phyloP scores from a whole-genome alignment of 495 filamentous ascomycete genomes.

The Annulohypoxylon bovei region DNA sequence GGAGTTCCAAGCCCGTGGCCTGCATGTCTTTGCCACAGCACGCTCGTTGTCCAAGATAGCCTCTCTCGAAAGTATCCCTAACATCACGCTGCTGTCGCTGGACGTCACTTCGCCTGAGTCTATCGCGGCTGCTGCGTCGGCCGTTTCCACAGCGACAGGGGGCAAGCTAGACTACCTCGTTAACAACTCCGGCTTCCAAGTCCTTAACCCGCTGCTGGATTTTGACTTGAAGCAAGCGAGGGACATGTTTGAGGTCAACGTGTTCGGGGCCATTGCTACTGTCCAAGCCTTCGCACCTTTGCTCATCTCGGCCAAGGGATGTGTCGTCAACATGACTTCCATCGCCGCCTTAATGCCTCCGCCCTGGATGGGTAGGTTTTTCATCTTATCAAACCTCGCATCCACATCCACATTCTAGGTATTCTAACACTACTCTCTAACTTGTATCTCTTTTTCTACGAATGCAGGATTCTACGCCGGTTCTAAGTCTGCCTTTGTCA shows the following conservation, averaged over 20 bases:
- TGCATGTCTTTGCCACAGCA: conserved; percentile 55
- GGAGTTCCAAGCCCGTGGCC: conserved; percentile 48
- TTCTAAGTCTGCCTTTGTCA: not conserved
- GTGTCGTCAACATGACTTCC: not conserved
- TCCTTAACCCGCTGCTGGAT: not conserved
- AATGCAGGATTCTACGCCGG: not conserved
- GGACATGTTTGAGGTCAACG: not conserved
- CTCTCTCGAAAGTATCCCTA: not conserved
- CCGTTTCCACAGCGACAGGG: not conserved
- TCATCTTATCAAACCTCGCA: not conserved
- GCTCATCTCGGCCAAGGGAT: not conserved
- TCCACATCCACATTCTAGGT: not conserved
- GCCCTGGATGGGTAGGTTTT: not conserved
- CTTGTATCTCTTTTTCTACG: not conserved
- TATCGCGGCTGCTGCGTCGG: not conserved
- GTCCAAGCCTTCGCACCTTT: not conserved
- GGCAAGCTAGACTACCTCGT: conserved; percentile 1
- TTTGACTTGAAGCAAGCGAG: not conserved
- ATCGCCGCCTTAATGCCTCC: not conserved
- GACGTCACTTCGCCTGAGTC: not conserved
- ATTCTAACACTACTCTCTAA: too few relatives aligned
- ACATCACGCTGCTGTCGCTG: not conserved
- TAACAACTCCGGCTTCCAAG: not conserved
- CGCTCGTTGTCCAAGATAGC: not conserved
- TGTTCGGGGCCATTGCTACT: not conserved